These are phyloP conservation scores for Malassezia pachydermatis DNA, from an alignment of 1,284 basidiomycete species.

Conservation along the genomic window DNA sequence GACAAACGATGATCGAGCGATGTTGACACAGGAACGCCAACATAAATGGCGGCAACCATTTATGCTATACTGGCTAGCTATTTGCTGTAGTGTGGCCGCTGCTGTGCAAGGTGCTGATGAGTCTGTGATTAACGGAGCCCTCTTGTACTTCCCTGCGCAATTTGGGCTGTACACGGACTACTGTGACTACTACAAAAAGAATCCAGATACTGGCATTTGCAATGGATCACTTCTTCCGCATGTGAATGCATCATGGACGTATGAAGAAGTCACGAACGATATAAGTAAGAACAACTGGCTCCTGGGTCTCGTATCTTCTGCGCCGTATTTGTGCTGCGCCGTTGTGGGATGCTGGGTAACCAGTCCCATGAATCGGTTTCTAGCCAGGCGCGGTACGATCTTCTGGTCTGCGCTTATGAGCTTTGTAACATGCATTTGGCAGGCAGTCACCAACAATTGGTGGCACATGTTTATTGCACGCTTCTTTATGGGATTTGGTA, in stretches of 20 bases:
- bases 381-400: slow-evolving; percentile 63
- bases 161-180: slow-evolving; percentile 54
- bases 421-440: slow-evolving; percentile 60
- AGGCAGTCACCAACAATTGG: slow-evolving; percentile 63
- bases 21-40: slow-evolving; percentile 54
- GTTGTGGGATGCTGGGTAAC: slow-evolving; percentile 57
- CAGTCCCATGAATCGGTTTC: slow-evolving; percentile 59
- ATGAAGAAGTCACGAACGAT: not conserved
- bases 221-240: not conserved
- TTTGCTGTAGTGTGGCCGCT: slow-evolving; percentile 58
- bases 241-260: not conserved
- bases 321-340: slow-evolving; percentile 56
- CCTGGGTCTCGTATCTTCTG: slow-evolving; percentile 63
- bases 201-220: not conserved
- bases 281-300: slow-evolving; percentile 55
- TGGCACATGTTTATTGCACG: slow-evolving; percentile 60
- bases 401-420: slow-evolving; percentile 60
- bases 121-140: slow-evolving; percentile 61
- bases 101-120: slow-evolving; percentile 66
- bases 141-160: slow-evolving; percentile 51
- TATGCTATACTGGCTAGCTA: slow-evolving; percentile 59
- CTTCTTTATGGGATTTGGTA: slow-evolving; percentile 61
- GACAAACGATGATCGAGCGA: slow-evolving; percentile 56
- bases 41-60: slow-evolving; percentile 52
- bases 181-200: slow-evolving; percentile 22